Percentiles rank a stretch among this genome's conserved stretches.
Conservation (phyloP, 169 alveolate species). For the Plasmodium gallinaceum region DNA sequence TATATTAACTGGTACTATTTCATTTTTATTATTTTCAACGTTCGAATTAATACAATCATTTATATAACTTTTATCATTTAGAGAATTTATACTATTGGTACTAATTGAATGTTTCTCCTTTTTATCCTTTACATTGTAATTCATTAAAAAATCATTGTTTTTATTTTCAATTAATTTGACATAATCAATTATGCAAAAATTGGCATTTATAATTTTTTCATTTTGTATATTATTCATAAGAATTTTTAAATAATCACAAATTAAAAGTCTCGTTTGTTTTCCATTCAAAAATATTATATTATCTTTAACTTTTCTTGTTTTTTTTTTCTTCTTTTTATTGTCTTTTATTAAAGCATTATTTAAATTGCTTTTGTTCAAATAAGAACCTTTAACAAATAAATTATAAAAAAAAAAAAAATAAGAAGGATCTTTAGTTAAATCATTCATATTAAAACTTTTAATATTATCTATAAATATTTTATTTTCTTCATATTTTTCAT, state of each 20-base stretch:
- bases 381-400: conserved; percentile 25
- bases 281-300: conserved; percentile 28
- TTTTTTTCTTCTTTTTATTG: not conserved
- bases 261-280: conserved; percentile 20
- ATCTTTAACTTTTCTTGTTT: not conserved
- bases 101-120: not conserved
- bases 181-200: conserved; percentile 34
- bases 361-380: conserved; percentile 2
- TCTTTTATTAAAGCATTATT: not conserved
- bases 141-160: not conserved
- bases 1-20: not conserved
- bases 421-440: conserved; percentile 31
- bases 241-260: conserved; percentile 25
- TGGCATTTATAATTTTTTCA: conserved; percentile 3
- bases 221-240: conserved; percentile 41
- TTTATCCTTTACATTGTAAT: not conserved
- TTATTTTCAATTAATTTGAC: conserved; percentile 4
- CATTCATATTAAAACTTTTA: conserved; percentile 6
- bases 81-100: not conserved
- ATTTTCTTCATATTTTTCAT: conserved; percentile 29
- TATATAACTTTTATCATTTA: not conserved
- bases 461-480: conserved; percentile 17
- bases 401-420: conserved; percentile 21
- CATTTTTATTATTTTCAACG: not conserved
- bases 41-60: not conserved